Conservation (phyloP, 2,329 filamentous ascomycete species). For the Stylonectria norvegica region DNA sequence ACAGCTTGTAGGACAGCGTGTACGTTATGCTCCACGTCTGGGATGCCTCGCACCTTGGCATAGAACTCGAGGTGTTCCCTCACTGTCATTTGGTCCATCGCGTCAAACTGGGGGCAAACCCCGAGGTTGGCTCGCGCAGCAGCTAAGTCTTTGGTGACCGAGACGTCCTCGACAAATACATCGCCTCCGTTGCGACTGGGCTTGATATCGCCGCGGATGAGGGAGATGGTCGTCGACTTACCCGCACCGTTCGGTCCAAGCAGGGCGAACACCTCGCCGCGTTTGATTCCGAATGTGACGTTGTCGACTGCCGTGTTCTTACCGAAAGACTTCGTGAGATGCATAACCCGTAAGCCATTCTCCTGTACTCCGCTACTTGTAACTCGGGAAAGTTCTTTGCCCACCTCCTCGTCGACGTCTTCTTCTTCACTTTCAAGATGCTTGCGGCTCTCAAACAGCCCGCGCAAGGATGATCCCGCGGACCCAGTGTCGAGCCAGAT, state of each 20-base stretch:
- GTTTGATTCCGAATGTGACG: constrained; percentile 75
- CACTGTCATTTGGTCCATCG: constrained; percentile 88
- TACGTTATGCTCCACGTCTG: constrained; percentile 74
- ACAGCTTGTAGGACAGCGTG: constrained; percentile 75
- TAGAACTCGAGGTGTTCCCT: constrained; percentile 85
- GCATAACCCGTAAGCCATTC: constrained; percentile 73
- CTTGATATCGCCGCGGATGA: constrained; percentile 84
- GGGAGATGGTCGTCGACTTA: constrained; percentile 83
- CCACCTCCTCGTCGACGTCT: constrained; percentile 56
- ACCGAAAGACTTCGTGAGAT: constrained; percentile 77
- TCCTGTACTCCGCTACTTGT: constrained; percentile 36
- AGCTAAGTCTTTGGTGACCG: constrained; percentile 68
- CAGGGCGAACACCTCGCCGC: constrained; percentile 81
- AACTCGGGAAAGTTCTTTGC: constrained; percentile 61
- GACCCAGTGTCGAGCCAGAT: constrained; percentile 80
- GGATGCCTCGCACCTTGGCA: constrained; percentile 75
- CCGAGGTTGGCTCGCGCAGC: constrained; percentile 74
- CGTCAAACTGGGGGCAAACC: constrained; percentile 88
- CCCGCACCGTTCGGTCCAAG: constrained; percentile 89
- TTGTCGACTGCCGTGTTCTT: constrained; percentile 80
- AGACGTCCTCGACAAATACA: constrained; percentile 74
- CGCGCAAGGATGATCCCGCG: constrained; percentile 50
- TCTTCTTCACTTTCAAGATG: constrained; percentile 28
- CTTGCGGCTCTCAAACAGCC: constrained; percentile 36
- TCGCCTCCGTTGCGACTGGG: constrained; percentile 70